Evolutionary conservation across 306 rosid species (phyloP).

Genomic region (Coriaria nepalensis): DNA sequence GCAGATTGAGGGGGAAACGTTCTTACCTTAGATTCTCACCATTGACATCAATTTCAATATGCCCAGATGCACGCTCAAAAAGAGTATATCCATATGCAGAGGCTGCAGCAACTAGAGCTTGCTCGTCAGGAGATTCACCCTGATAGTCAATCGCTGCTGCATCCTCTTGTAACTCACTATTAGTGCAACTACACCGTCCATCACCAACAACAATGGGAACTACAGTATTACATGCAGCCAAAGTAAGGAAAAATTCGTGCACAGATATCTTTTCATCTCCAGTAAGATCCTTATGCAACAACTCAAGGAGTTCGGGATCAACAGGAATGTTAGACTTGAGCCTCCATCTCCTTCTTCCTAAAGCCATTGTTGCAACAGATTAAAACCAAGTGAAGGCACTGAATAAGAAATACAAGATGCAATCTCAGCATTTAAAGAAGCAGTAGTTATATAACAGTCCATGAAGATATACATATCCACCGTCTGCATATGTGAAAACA

Average conservation of each 20-base stretch:
- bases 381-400: slow-evolving; percentile 6
- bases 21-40: slow-evolving; percentile 95
- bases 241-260: slow-evolving; percentile 82
- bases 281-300: slow-evolving; percentile 36
- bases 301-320: slow-evolving; percentile 45
- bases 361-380: slow-evolving; percentile 26
- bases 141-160: slow-evolving; percentile 47
- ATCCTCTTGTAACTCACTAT: slow-evolving; percentile 33
- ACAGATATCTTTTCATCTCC: slow-evolving; percentile 54
- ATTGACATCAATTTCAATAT: slow-evolving; percentile 73
- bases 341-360: slow-evolving; percentile 49
- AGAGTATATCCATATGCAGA: slow-evolving; percentile 91
- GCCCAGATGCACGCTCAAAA: slow-evolving; percentile 94
- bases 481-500: too few relatives aligned
- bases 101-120: slow-evolving; percentile 91
- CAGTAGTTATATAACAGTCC: background rate
- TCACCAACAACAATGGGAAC: slow-evolving; percentile 48
- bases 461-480: too few relatives aligned
- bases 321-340: slow-evolving; percentile 55
- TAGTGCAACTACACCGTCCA: slow-evolving; percentile 23
- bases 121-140: slow-evolving; percentile 99
- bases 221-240: slow-evolving; percentile 96
- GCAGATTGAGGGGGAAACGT: slow-evolving; percentile 12
- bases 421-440: slow-evolving; percentile 4
- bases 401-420: slow-evolving; percentile 3